Percentiles rank a stretch among this genome's conserved stretches.
Conservation (phyloP, 148 eudicot genomes). For the Camellia lanceoleosa region DNA sequence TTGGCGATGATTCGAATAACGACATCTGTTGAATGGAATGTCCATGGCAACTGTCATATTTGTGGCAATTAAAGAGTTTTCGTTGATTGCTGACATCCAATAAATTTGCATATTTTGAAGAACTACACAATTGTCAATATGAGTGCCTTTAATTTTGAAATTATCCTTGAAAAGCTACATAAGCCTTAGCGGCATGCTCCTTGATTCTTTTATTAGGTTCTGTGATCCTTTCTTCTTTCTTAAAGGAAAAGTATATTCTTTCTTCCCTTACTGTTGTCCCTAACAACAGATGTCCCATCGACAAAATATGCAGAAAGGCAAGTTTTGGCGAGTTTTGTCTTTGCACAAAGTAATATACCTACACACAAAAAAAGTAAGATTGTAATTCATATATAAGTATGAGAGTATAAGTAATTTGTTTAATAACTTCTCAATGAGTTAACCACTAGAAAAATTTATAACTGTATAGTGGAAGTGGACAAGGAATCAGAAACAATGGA, state of each 20-base stretch:
- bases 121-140: not conserved
- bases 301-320: constrained; percentile 76
- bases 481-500: not conserved
- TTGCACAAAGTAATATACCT: constrained; percentile 97
- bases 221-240: not conserved
- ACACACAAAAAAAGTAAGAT: constrained; percentile 10
- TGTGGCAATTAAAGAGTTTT: not conserved
- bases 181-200: not conserved
- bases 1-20: not conserved
- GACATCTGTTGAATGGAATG: not conserved
- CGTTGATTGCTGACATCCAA: not conserved
- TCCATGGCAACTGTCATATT: not conserved
- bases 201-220: not conserved
- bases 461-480: not conserved
- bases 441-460: not conserved
- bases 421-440: not conserved
- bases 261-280: constrained; percentile 43
- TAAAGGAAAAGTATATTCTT: not conserved
- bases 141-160: not conserved
- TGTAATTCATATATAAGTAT: not conserved
- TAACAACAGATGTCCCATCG: constrained; percentile 69
- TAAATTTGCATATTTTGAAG: not conserved
- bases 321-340: constrained; percentile 78
- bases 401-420: not conserved
- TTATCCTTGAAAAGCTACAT: not conserved